phyloP scores from a whole-genome alignment of 192 early-diverging fungal genomes.

The Coemansia sp. region DNA sequence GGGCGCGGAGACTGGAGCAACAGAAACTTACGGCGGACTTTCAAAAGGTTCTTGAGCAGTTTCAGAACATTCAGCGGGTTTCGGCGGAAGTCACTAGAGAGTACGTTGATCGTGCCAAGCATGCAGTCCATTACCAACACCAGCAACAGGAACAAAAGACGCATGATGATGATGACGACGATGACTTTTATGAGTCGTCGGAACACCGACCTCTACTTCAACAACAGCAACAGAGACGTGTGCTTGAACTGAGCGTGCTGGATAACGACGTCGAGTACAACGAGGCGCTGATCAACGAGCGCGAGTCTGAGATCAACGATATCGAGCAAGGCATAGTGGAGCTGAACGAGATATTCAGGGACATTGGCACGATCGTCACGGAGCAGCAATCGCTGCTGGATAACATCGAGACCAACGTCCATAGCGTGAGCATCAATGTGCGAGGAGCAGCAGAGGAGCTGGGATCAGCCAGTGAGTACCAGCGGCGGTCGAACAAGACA shows the following conservation, averaged over 20 bases:
- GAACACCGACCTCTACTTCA: slow-evolving; percentile 30
- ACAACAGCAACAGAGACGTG: slow-evolving; percentile 20
- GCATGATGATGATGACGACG: slow-evolving; percentile 5
- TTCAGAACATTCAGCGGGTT: slow-evolving; percentile 77
- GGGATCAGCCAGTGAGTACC: slow-evolving; percentile 70
- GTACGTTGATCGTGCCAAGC: slow-evolving; percentile 74
- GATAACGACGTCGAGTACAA: slow-evolving; percentile 95
- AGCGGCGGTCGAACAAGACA: slow-evolving; percentile 69
- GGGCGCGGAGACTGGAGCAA: slow-evolving; percentile 79
- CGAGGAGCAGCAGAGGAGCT: slow-evolving; percentile 79
- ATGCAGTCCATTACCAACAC: slow-evolving; percentile 17
- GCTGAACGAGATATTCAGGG: slow-evolving; percentile 95
- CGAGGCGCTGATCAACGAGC: slow-evolving; percentile 87
- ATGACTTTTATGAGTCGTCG: not conserved
- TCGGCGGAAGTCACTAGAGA: slow-evolving; percentile 81
- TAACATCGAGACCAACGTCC: slow-evolving; percentile 94
- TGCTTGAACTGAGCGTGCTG: slow-evolving; percentile 66
- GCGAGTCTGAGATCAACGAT: slow-evolving; percentile 86
- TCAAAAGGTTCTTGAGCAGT: slow-evolving; percentile 83
- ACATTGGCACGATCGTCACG: slow-evolving; percentile 92
- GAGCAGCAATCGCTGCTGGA: slow-evolving; percentile 94
- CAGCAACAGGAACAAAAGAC: slow-evolving; percentile 10
- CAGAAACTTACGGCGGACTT: slow-evolving; percentile 95
- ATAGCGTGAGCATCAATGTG: slow-evolving; percentile 70
- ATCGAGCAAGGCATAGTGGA: slow-evolving; percentile 92